These are phyloP conservation scores for Fusarium pilosicola DNA, from an alignment of 2,329 filamentous ascomycete genomes.

Conservation along the genomic window DNA sequence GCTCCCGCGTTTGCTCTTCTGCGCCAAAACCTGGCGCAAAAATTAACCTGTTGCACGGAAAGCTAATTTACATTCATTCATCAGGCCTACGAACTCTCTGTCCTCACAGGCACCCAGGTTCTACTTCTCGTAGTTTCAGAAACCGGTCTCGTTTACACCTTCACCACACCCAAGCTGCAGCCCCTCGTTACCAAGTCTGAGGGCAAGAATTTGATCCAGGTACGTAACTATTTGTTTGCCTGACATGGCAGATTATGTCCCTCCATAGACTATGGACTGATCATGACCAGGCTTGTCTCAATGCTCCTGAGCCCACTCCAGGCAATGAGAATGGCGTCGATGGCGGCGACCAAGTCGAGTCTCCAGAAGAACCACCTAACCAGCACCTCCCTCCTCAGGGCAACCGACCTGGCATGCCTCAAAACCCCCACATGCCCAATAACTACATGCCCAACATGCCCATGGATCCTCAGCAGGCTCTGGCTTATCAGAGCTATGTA, in stretches of 20 bases:
- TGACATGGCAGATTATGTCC: not conserved
- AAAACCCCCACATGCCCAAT: conserved; percentile 69
- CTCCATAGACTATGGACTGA: not conserved
- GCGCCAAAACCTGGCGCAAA: not conserved
- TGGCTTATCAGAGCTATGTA: conserved; percentile 86
- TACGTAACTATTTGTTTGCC: conserved; percentile 56
- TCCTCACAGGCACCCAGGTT: conserved; percentile 97
- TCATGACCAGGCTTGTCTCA: conserved; percentile 83
- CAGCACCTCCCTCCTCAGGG: conserved; percentile 75
- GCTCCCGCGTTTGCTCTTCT: not conserved
- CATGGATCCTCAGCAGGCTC: conserved; percentile 79
- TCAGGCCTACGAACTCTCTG: conserved; percentile 96
- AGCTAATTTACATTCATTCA: conserved; percentile 35
- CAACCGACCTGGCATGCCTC: conserved; percentile 72
- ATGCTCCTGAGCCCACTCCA: conserved; percentile 88
- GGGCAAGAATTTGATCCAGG: conserved; percentile 99
- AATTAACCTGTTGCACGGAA: not conserved
- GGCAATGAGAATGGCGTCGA: conserved; percentile 86
- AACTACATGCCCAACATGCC: conserved; percentile 72
- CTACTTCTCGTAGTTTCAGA: conserved; percentile 96
- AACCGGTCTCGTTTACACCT: conserved; percentile 97
- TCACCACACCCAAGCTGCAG: conserved; percentile 97
- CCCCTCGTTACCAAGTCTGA: conserved; percentile 98
- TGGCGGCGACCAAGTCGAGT: conserved; percentile 81
- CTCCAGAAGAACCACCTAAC: conserved; percentile 87